Evolutionary conservation across 352 stramenopile genomes (phyloP), one percentile per base, ranked within the genome.

Genomic region (Phytophthora cajani): DNA sequence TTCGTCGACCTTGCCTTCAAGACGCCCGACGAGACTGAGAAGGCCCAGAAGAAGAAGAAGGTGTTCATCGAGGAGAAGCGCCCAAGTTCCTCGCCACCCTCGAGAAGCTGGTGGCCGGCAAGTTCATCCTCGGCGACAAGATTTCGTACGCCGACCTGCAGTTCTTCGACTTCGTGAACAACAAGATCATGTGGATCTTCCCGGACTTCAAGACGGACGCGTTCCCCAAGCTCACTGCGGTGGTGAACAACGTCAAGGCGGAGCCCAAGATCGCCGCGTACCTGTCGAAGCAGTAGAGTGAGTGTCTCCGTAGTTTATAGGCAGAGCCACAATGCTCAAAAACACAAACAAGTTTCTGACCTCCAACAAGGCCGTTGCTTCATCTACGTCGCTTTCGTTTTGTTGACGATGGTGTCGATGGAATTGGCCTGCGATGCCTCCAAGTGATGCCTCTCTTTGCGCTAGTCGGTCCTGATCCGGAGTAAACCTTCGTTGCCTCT

Each of bases 101-200:
- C 1, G 81, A 92, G 67, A 73, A 61, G 32, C 44, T 79, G 21
- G 70, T 92, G n/a, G 25, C 69, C 19, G 82, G 80, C 32, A 77
- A 75, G 57, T 92, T 85, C 58, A 75, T 93, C 58, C 62, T 80
- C 3, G 85, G 81, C 25, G 80, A 87, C 50, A 76, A 74, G 52
- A 2, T 74, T 11, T 76, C 75, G 47, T 66, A 75, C 19, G 81
- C 70, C 0, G 83, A 89, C 27, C 58, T 91, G 2, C 63, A 78
- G 38, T 27, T 88, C 19, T 87, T 88, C 54, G 72, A 88, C 67
- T 33, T 79, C 25, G 42, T 84, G 25, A 46, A 74, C 30, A 84
- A 85, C 21, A 51, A 64, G 51, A 68, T 58, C 12, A 75, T 68
- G 21, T 6, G 64, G 62, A 4, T 79, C 82, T 52, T 54, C 68